Conservation (phyloP, 768 basidiomycete genomes). For the Cyathus striatus region DNA sequence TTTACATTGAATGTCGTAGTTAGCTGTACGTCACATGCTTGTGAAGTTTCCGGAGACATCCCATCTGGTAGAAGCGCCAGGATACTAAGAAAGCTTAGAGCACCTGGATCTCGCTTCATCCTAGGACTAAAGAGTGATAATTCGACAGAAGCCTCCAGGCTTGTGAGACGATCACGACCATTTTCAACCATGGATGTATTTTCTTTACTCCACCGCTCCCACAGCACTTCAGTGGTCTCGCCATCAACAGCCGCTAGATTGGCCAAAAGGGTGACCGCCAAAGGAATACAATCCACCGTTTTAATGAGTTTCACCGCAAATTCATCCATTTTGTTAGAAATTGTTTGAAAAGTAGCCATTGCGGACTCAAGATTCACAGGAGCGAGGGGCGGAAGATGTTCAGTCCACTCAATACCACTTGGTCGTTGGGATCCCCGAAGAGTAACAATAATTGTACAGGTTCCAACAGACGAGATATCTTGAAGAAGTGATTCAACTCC, state of each 20-base stretch:
- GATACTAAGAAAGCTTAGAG: constrained; percentile 17
- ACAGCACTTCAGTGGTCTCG: constrained; percentile 20
- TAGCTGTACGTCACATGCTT: constrained; percentile 10
- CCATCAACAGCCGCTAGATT: constrained; percentile 25
- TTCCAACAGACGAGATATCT: constrained; percentile 13
- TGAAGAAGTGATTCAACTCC: constrained; percentile 18
- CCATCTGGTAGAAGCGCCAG: constrained; percentile 24
- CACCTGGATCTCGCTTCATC: constrained; percentile 17
- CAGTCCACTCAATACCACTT: constrained; percentile 16
- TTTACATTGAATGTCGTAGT: constrained; percentile 13
- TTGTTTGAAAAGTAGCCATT: constrained; percentile 15
- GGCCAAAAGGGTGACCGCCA: constrained; percentile 26
- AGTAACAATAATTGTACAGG: constrained; percentile 19
- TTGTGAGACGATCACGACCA: constrained; percentile 19
- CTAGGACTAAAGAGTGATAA: constrained; percentile 23
- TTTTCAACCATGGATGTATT: constrained; percentile 20
- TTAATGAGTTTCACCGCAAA: constrained; percentile 16
- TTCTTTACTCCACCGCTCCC: constrained; percentile 23
- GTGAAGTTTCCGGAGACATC: constrained; percentile 9
- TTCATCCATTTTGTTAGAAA: constrained; percentile 16
- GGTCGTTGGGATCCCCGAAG: constrained; percentile 24
- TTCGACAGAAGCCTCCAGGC: constrained; percentile 22
- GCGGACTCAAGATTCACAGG: constrained; percentile 20
- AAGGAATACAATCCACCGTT: constrained; percentile 24
- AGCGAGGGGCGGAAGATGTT: constrained; percentile 17